phyloP scores from a whole-genome alignment of 225 moss, liverwort and hornwort genomes.

The Asterella californica region DNA sequence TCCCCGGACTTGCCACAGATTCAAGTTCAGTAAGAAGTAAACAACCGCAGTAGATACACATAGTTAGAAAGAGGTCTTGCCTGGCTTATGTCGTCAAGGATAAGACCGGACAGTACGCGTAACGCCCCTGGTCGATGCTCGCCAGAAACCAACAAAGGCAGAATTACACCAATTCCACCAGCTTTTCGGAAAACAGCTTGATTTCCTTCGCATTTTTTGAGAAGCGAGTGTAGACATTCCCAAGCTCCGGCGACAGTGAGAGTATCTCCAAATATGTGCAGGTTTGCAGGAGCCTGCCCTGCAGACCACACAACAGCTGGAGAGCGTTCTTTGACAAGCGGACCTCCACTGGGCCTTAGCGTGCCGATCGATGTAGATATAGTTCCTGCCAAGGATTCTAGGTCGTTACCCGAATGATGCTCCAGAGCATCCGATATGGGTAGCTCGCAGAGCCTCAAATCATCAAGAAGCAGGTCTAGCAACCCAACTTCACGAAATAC shows the following conservation, averaged over 20 bases:
- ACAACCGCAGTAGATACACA: not conserved
- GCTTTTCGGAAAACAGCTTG: constrained; percentile 78
- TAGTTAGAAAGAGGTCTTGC: constrained; percentile 28
- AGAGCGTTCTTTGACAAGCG: constrained; percentile 13
- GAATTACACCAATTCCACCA: constrained; percentile 62
- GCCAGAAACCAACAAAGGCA: constrained; percentile 65
- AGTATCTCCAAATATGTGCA: constrained; percentile 69
- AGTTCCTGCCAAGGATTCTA: constrained; percentile 11
- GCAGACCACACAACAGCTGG: constrained; percentile 11
- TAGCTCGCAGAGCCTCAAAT: constrained; percentile 75
- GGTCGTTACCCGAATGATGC: constrained; percentile 28
- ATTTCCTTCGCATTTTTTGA: constrained; percentile 82
- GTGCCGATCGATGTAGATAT: constrained; percentile 3
- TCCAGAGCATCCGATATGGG: constrained; percentile 38
- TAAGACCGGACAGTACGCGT: constrained; percentile 73
- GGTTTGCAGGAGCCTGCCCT: constrained; percentile 25
- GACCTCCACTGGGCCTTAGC: constrained; percentile 11
- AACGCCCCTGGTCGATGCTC: constrained; percentile 72
- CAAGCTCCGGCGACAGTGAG: constrained; percentile 67
- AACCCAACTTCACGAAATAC: constrained; percentile 90
- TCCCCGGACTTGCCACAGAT: not conserved
- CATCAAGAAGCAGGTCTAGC: constrained; percentile 79
- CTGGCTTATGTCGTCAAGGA: constrained; percentile 82
- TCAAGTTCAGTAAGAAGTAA: not conserved
- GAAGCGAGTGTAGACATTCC: constrained; percentile 77